Evolutionary conservation across 805 yeast genomes (phyloP).

Genomic region (Nakazawaea wickerhamii): DNA sequence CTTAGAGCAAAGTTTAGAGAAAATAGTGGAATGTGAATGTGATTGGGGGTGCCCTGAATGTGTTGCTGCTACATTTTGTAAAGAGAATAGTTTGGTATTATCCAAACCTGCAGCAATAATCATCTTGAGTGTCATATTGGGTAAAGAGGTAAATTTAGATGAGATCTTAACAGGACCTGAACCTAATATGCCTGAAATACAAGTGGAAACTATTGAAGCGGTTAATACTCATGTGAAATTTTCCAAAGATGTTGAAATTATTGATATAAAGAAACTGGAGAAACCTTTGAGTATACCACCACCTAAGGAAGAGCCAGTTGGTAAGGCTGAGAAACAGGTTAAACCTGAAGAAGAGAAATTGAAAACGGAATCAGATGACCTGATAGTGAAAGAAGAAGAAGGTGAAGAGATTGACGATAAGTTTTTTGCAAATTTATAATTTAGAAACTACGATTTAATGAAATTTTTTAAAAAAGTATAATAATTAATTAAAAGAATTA

Average conservation of each 20-base stretch:
- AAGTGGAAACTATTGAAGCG: conserved; percentile 63
- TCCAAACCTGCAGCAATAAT: conserved; percentile 83
- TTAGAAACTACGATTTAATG: neutral
- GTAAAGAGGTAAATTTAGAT: conserved; percentile 42
- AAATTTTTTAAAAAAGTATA: neutral
- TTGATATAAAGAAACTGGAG: conserved; percentile 32
- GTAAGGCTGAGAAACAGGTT: neutral
- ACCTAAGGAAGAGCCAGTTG: conserved; percentile 21
- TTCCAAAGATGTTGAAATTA: conserved; percentile 53
- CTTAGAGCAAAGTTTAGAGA: conserved; percentile 49
- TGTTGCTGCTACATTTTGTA: conserved; percentile 77
- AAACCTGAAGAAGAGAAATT: neutral
- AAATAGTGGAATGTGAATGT: conserved; percentile 65
- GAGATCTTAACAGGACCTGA: conserved; percentile 69
- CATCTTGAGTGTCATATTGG: conserved; percentile 57
- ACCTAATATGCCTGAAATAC: conserved; percentile 61
- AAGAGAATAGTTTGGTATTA: conserved; percentile 74
- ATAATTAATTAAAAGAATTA: neutral
- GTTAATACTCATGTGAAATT: conserved; percentile 52
- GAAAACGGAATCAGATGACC: neutral
- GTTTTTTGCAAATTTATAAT: conserved; percentile 1
- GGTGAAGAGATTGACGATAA: conserved; percentile 7
- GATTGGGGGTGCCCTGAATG: conserved; percentile 74
- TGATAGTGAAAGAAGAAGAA: conserved; percentile 2
- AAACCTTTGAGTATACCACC: conserved; percentile 16